Base-by-base conservation (phyloP, 2,329 filamentous ascomycete genomes). In the Pseudogymnoascus pannorum region DNA sequence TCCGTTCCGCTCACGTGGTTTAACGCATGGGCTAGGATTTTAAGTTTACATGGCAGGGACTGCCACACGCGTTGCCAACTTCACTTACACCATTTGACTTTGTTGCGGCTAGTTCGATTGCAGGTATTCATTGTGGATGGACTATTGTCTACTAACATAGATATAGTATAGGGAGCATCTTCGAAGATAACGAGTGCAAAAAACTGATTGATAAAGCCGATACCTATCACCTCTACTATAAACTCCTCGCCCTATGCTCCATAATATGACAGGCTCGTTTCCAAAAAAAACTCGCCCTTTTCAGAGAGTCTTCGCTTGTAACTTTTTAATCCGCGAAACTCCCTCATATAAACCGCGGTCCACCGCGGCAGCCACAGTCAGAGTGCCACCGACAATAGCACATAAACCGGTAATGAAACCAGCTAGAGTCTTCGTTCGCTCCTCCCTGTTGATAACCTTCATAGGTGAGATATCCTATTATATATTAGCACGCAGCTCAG, bases 401-500 rank as follows among this genome's bases (percentile, higher is more conserved):
- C 94, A 99, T 18, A 99, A 85, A 57, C 94, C 94, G 1, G 94
- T 93, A 62, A 99, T 76, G 79, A 99, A 99, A 16, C 90, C 90
- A 0, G 91, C 86, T 74, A 99, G 95, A 4, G 88, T 89, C 80
- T 97, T 97, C 64, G 87, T 80, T 54, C 91, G 85, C 67, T 90
- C 88, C 78, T 99, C 95, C 61, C 92, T 88, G 79, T 99, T 99
- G 76, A 99, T 89, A 64, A 99, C 93, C 78, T 97, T 99, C 94
- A 99, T 99, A 4, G 94, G 94, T 2, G 93, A 97, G 74, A 99
- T 99, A 70, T 99, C 94, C 89, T 92, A 60, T 35, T 2, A 48
- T 11, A 54, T 70, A 74, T 71, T 60, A 68, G 64, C 26, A 31
- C 57, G 22, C 14, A 24, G 5, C 24, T 8, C 3, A 4, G 14